Percentiles rank a stretch among this genome's conserved stretches.
These are phyloP conservation scores for Adansonia grandidieri DNA, from an alignment of 441 rosid genomes.

Conservation along the genomic window DNA sequence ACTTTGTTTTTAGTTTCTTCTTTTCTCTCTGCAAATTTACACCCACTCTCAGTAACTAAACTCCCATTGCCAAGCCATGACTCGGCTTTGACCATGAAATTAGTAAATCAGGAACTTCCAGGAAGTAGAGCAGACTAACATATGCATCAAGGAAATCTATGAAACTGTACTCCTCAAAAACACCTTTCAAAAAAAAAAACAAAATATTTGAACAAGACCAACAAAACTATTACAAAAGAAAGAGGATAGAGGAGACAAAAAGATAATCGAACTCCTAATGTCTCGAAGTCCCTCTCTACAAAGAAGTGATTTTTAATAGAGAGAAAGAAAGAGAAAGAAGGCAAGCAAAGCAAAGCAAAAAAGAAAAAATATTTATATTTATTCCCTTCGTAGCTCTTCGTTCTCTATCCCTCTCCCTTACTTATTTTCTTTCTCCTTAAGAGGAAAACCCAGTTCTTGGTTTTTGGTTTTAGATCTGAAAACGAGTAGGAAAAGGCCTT, in stretches of 20 bases:
- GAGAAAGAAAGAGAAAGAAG: constrained; percentile 63
- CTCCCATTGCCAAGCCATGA: not conserved
- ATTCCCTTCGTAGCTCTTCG: constrained; percentile 49
- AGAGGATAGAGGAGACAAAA: constrained; percentile 61
- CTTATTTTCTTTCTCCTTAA: not conserved
- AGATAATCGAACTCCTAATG: constrained; percentile 54
- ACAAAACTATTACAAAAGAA: constrained; percentile 20
- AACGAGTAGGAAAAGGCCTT: not conserved
- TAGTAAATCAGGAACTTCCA: too few relatives aligned
- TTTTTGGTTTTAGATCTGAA: constrained; percentile 20
- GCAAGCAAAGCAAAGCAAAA: constrained; percentile 34
- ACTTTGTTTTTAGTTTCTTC: constrained; percentile 19
- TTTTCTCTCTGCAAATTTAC: not conserved
- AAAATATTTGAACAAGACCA: not conserved
- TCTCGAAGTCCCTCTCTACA: constrained; percentile 65
- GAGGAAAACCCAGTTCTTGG: constrained; percentile 13
- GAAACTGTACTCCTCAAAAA: not conserved
- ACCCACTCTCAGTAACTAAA: not conserved
- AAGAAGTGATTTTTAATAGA: constrained; percentile 14
- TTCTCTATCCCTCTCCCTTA: constrained; percentile 73
- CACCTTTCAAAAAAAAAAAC: not conserved
- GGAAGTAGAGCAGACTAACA: too few relatives aligned
- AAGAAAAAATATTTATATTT: not conserved
- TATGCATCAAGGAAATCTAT: not conserved
- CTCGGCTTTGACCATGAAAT: too few relatives aligned